Percentiles rank a stretch among this genome's conserved stretches.
Evolutionary conservation across 169 alveolate genomes (phyloP).

Genomic region (Plasmodium chabaudi): DNA sequence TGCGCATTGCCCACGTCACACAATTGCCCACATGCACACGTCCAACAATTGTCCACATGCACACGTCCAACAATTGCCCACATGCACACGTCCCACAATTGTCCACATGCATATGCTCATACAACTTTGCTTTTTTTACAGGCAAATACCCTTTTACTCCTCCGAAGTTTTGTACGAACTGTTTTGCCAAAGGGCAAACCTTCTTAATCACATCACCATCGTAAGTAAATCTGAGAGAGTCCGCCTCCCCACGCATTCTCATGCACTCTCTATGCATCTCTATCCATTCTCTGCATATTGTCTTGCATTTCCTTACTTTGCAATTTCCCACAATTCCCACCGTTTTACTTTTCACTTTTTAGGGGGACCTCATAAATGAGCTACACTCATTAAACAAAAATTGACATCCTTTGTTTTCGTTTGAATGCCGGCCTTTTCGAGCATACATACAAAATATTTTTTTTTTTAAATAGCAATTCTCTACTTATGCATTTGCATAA

Average conservation of each 20-base stretch:
- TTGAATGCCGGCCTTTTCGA: too few relatives aligned
- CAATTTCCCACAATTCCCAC: background rate
- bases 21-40: too few relatives aligned
- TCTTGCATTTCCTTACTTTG: background rate
- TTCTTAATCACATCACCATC: conserved; percentile 44
- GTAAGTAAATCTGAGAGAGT: background rate
- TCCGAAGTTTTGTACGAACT: conserved; percentile 45
- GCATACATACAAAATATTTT: too few relatives aligned
- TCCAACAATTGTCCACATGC: too few relatives aligned
- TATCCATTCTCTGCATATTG: background rate
- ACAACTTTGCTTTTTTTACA: background rate
- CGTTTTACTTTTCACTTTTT: background rate
- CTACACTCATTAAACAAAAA: conserved; percentile 9
- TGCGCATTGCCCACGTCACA: too few relatives aligned
- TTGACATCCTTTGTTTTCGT: background rate
- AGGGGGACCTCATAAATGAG: conserved; percentile 65
- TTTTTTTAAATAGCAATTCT: too few relatives aligned
- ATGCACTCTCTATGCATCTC: too few relatives aligned
- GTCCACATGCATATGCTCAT: background rate
- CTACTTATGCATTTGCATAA: too few relatives aligned
- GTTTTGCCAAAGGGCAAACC: conserved; percentile 22
- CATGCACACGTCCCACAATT: too few relatives aligned
- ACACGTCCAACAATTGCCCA: too few relatives aligned
- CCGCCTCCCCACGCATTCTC: background rate
- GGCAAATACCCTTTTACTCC: conserved; percentile 70